Evolutionary conservation across 2,329 filamentous ascomycete species (phyloP).

Genomic region (Grosmannia serpens): DNA sequence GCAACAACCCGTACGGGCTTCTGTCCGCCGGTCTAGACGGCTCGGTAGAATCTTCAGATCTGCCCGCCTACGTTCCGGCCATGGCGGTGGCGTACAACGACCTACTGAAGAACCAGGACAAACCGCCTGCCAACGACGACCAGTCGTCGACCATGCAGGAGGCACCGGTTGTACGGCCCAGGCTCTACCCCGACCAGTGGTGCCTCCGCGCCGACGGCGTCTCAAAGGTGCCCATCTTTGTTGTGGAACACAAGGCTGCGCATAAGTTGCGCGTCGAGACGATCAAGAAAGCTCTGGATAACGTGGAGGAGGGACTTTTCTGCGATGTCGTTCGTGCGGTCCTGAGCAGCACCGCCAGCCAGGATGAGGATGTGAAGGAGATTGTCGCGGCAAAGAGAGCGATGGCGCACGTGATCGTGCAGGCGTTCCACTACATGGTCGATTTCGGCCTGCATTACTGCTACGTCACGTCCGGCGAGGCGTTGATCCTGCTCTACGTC

Average conservation of each 20-base stretch:
- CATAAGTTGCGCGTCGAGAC: constrained; percentile 2
- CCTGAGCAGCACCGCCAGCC: neutral
- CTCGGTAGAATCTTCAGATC: no score
- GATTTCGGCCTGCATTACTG: constrained; percentile 5
- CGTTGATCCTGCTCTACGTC: neutral
- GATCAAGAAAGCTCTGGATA: neutral
- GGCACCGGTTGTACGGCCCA: neutral
- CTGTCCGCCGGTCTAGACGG: neutral
- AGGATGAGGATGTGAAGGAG: neutral
- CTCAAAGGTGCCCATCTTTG: constrained; percentile 1
- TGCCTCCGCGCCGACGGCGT: neutral
- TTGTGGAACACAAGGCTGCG: constrained; percentile 6
- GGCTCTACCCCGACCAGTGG: constrained; percentile 5
- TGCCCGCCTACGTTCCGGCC: neutral
- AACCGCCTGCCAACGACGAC: no score
- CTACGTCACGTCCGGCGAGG: constrained; percentile 1
- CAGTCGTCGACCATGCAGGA: neutral
- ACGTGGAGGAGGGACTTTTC: neutral
- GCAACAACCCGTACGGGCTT: neutral
- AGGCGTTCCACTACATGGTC: constrained; percentile 6
- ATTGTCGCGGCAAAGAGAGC: neutral
- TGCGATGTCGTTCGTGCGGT: no score
- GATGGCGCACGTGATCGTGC: neutral
- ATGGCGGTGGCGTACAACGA: neutral
- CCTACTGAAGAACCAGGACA: no score